Percentiles rank a stretch among this genome's conserved stretches.
phyloP scores from a whole-genome alignment of 73 alveolate genomes.

The Blepharisma japonicum region DNA sequence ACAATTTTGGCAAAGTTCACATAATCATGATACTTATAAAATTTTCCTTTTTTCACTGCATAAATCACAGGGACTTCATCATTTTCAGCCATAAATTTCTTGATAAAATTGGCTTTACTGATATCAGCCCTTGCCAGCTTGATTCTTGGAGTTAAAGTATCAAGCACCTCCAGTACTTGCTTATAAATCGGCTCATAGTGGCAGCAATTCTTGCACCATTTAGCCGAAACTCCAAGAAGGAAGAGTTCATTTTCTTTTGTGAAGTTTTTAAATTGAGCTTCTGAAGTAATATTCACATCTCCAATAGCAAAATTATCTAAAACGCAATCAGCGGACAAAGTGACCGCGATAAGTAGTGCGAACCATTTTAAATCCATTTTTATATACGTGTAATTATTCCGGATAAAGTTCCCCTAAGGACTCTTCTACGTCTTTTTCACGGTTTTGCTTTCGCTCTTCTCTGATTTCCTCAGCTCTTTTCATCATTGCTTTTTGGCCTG shows the following conservation, averaged over 20 bases:
- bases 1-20: background rate
- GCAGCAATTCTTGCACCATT: background rate
- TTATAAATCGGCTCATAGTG: background rate
- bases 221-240: background rate
- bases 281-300: conserved; percentile 12
- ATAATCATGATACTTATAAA: background rate
- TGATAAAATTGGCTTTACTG: background rate
- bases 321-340: background rate
- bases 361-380: no score
- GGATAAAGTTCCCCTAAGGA: no score
- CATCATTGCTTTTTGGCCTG: conserved; percentile 25
- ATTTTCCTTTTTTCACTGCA: background rate
- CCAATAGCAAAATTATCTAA: background rate
- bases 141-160: background rate
- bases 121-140: background rate
- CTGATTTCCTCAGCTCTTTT: conserved; percentile 29
- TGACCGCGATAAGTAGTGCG: no score
- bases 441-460: conserved; percentile 2
- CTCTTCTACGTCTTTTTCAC: background rate
- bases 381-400: no score
- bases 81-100: background rate
- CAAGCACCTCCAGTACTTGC: background rate
- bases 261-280: background rate
- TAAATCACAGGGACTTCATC: background rate
- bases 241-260: background rate